Evolutionary conservation across 1,284 basidiomycete species (phyloP), one percentile per base, ranked within the genome.

Genomic region (Quambalaria eucalypti): DNA sequence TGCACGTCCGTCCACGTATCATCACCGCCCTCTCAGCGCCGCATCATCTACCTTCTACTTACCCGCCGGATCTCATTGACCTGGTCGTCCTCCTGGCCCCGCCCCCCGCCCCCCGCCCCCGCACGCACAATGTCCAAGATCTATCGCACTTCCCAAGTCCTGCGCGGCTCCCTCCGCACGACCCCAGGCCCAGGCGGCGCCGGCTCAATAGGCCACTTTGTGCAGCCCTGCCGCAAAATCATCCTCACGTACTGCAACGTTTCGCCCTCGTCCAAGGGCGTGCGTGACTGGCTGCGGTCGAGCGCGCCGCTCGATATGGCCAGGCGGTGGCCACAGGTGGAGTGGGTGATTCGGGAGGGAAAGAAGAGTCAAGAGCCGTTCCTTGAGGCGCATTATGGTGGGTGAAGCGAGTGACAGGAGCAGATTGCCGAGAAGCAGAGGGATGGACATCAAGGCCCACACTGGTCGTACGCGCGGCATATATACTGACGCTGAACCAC

Each of bases 261-360:
- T 26, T 46, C 42, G n/a, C 42, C 42, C 4, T 14, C 42, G 12
- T 46, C 42, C 21, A 26, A 21, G 42, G 42, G 42, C 19, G 42
- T 46, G 3, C 16, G 42, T 4, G 42, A 46, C 25, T 46, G 42
- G 42, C 42, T 46, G 12, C 16, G 21, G 12, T 23, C 16, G 21
- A 46, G 21, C 12, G 42, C 16, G 5, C 21, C 42, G 42, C 42
- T 46, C 21, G 21, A 46, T 12, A 12, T 26, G 16, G 42, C 42
- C 12, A 46, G 25, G 42, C 19, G 25, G 19, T 46, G 42, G 42
- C 42, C 42, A 23, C 42, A 46, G 19, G 25, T 46, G 4, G 42
- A 46, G 42, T 46, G 42, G 42, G 42, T 46, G 42, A 26, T 46
- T 21, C n/a, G 25, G 42, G 42, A 46, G 42, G 42, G 42, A 23